Evolutionary conservation across 345 rosid genomes (phyloP).

Genomic region (Trapa bicornis): DNA sequence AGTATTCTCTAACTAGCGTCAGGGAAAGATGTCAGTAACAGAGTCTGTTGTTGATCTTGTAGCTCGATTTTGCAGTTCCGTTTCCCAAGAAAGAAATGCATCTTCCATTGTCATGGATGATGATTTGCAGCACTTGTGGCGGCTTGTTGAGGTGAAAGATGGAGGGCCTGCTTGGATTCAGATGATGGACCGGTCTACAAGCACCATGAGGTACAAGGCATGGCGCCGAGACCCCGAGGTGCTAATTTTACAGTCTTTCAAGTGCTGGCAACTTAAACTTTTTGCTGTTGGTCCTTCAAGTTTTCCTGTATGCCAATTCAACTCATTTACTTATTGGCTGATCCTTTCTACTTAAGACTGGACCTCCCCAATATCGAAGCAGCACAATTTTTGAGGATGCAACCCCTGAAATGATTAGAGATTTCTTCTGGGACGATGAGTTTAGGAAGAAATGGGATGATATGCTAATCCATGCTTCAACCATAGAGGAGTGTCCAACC

Average conservation of each 20-base stretch:
- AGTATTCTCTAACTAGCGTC: not conserved
- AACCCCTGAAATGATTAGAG: conserved; percentile 75
- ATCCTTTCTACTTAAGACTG: conserved; percentile 23
- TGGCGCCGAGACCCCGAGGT: conserved; percentile 92
- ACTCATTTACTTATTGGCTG: conserved; percentile 14
- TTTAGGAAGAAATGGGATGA: conserved; percentile 78
- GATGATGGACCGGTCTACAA: conserved; percentile 82
- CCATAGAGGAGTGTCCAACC: conserved; percentile 51
- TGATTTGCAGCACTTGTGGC: conserved; percentile 55
- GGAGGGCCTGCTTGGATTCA: conserved; percentile 94
- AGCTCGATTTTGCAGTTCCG: conserved; percentile 23
- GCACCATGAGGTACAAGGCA: conserved; percentile 66
- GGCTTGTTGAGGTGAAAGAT: conserved; percentile 77
- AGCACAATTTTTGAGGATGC: conserved; percentile 81
- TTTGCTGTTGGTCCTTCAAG: not conserved
- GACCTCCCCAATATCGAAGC: conserved; percentile 89
- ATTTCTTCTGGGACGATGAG: conserved; percentile 97
- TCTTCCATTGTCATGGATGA: conserved; percentile 36
- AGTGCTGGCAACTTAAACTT: not conserved
- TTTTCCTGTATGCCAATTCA: not conserved
- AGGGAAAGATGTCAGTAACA: not conserved
- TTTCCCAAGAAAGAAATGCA: conserved; percentile 19
- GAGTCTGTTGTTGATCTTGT: not conserved
- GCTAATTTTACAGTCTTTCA: conserved; percentile 3
- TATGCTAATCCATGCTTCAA: conserved; percentile 55